These are phyloP conservation scores for Bretschneidera sinensis DNA, from an alignment of 345 rosid species.

Conservation along the genomic window DNA sequence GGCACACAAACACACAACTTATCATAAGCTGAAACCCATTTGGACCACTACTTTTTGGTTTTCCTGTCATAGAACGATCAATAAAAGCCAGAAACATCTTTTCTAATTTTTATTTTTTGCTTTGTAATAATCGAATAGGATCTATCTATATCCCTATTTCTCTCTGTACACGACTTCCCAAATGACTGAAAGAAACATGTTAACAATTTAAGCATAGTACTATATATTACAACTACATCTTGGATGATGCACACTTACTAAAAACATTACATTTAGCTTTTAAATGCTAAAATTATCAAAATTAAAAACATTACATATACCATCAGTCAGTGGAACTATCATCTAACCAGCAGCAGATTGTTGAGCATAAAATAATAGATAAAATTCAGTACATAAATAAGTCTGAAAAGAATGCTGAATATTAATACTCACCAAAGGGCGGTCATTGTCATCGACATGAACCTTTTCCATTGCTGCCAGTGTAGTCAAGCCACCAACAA, in stretches of 20 bases:
- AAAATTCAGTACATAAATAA: neutral
- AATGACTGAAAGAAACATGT: neutral
- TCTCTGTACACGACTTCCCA: neutral
- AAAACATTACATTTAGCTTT: no score
- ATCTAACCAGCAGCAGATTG: neutral
- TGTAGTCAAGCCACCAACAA: constrained; percentile 86
- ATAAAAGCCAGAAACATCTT: neutral
- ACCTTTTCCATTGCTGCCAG: constrained; percentile 89
- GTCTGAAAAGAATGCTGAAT: constrained; percentile 2
- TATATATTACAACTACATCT: no score
- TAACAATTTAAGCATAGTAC: neutral
- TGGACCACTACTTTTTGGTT: neutral
- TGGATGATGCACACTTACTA: no score
- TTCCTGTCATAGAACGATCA: neutral
- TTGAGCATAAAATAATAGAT: neutral
- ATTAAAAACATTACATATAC: no score
- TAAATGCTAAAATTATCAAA: no score
- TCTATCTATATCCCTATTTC: neutral
- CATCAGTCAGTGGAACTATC: neutral
- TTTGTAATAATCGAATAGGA: neutral
- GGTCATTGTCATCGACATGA: constrained; percentile 75
- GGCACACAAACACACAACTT: no score
- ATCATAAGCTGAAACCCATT: no score
- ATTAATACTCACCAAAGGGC: constrained; percentile 61
- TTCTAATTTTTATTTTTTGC: neutral